These are phyloP conservation scores for Boletus huronensis DNA, from an alignment of 768 basidiomycete species.

Conservation along the genomic window DNA sequence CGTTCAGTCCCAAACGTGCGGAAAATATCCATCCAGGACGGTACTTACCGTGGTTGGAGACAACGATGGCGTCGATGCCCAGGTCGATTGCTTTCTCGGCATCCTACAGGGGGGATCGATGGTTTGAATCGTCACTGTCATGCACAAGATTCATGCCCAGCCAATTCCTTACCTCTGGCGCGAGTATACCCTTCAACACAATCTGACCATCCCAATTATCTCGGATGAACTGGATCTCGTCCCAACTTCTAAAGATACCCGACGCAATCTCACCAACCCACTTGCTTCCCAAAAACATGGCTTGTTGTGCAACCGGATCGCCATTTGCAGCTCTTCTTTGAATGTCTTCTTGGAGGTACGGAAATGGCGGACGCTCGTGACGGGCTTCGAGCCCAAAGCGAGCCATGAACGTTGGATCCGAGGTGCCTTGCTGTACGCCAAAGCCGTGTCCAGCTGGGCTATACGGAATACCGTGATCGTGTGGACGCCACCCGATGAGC, in stretches of 20 bases:
- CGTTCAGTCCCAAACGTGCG: background rate
- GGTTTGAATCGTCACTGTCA: background rate
- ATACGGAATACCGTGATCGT: slow-evolving; percentile 40
- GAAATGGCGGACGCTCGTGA: slow-evolving; percentile 33
- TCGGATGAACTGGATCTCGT: slow-evolving; percentile 41
- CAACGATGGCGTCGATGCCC: slow-evolving; percentile 69
- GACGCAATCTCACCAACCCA: slow-evolving; percentile 40
- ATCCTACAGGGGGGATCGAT: slow-evolving; percentile 23
- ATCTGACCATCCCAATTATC: slow-evolving; percentile 49
- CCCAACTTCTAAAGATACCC: slow-evolving; percentile 43
- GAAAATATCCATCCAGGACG: background rate
- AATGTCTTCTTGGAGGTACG: slow-evolving; percentile 32
- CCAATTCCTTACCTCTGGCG: slow-evolving; percentile 3
- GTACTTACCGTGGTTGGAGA: slow-evolving; percentile 71
- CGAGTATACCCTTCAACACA: slow-evolving; percentile 45
- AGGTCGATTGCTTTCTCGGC: slow-evolving; percentile 58
- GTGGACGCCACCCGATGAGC: slow-evolving; percentile 43
- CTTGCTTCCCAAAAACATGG: slow-evolving; percentile 32
- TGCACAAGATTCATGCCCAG: background rate
- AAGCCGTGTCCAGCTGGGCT: slow-evolving; percentile 36
- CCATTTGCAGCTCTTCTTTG: slow-evolving; percentile 25
- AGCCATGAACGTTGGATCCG: slow-evolving; percentile 48
- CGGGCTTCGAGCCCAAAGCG: slow-evolving; percentile 28
- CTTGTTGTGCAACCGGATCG: slow-evolving; percentile 29
- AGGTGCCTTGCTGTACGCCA: slow-evolving; percentile 39